Conservation (phyloP, 2,329 filamentous ascomycete species). For the Ophiostoma pallidulum region DNA sequence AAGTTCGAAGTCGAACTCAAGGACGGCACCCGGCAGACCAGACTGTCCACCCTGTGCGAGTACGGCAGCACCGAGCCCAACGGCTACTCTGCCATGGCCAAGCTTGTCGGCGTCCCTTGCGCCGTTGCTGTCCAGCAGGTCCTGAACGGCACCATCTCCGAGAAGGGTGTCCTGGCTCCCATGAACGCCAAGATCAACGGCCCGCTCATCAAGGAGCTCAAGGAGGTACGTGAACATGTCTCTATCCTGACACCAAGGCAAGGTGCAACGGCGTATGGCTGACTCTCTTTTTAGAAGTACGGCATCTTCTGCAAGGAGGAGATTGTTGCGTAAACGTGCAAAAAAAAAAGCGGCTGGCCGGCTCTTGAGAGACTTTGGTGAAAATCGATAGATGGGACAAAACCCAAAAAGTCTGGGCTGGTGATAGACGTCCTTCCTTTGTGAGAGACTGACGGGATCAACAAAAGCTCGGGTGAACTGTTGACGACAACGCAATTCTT, state of each 20-base stretch:
- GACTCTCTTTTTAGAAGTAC: slow-evolving; percentile 6
- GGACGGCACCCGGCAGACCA: slow-evolving; percentile 67
- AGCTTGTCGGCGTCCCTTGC: slow-evolving; percentile 60
- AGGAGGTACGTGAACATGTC: slow-evolving; percentile 60
- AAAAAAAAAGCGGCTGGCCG: no score
- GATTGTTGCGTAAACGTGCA: slow-evolving; percentile 9
- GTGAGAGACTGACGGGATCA: background rate
- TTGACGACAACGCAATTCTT: no score
- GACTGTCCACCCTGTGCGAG: slow-evolving; percentile 72
- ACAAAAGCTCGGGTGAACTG: no score
- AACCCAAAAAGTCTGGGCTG: background rate
- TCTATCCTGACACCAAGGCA: no score
- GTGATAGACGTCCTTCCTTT: no score
- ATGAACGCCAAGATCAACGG: slow-evolving; percentile 55
- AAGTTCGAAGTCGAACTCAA: slow-evolving; percentile 77
- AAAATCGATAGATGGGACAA: background rate
- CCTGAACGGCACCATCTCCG: slow-evolving; percentile 52
- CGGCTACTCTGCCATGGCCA: slow-evolving; percentile 78
- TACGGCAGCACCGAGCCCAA: slow-evolving; percentile 50
- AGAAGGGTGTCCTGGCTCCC: slow-evolving; percentile 59
- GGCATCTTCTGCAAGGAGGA: slow-evolving; percentile 19
- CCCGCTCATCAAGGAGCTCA: slow-evolving; percentile 67
- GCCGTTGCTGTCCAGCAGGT: slow-evolving; percentile 54
- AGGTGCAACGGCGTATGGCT: no score
- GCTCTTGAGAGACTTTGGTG: no score